Evolutionary conservation across 257 asterid genomes (phyloP).

Genomic region (Schizonepeta tenuifolia): DNA sequence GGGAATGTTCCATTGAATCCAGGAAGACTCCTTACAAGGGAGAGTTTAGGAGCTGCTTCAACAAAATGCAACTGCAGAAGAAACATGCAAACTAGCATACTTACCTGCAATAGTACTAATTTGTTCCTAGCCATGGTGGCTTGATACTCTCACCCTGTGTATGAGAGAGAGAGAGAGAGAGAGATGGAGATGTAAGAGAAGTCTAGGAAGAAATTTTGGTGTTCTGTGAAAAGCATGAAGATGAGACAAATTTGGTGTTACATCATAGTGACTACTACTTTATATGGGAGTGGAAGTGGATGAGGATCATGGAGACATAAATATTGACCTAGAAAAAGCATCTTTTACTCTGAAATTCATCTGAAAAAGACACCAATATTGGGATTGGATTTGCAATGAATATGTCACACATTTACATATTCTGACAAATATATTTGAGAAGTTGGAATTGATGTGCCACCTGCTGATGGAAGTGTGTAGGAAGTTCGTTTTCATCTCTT

Average conservation of each 20-base stretch:
- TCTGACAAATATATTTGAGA: not conserved
- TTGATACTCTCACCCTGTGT: not conserved
- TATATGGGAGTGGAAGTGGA: conserved; percentile 17
- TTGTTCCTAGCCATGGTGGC: conserved; percentile 35
- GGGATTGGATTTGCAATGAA: not conserved
- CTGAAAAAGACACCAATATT: not conserved
- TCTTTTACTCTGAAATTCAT: not conserved
- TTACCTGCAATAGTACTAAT: conserved; percentile 12
- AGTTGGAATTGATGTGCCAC: conserved; percentile 21
- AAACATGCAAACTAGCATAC: conserved; percentile 32
- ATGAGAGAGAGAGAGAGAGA: not conserved
- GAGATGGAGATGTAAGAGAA: conserved; percentile 11
- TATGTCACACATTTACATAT: not conserved
- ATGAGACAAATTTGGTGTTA: conserved; percentile 25
- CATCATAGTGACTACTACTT: conserved; percentile 24
- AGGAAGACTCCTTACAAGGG: conserved; percentile 50
- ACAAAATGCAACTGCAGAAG: conserved; percentile 28
- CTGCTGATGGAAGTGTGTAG: conserved; percentile 23
- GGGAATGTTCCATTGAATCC: conserved; percentile 63
- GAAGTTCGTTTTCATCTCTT: conserved; percentile 29
- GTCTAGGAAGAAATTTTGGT: conserved; percentile 12
- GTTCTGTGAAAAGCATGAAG: conserved; percentile 14
- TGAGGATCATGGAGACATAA: conserved; percentile 8
- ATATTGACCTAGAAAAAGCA: conserved; percentile 13
- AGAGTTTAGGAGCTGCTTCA: conserved; percentile 52